Base-by-base conservation (phyloP, 176 grass and related monocot species). In the Triticum monococcum region DNA sequence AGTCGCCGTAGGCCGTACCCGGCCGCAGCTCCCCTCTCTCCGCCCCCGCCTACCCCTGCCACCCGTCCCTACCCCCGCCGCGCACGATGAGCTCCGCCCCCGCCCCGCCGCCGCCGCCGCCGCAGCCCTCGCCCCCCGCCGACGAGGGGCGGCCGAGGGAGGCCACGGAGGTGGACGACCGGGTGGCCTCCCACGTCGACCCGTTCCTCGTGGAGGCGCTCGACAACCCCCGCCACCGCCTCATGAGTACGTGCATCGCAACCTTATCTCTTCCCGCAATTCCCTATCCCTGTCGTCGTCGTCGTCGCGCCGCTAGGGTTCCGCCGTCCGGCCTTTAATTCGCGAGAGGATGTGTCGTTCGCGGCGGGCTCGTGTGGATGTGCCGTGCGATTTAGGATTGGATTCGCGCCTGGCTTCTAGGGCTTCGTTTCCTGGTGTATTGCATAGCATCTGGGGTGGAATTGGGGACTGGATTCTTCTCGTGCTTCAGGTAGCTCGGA, bases 181-280 rank as follows among this genome's bases (percentile, higher is more conserved):
- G 64, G 66, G 37, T 78, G 4, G 46, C 78, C 41, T 71, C 77
- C 33, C 82, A 78, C 31, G 93, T 95, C 75, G 93, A 95, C 65
- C 54, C 82, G 20, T 95, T 95, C 88, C 90, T 95, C 40, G 79
- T 92, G 26, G 88, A 92, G 75, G 90, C 90, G 65, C 90, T 95
- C 31, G 93, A 95, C 79, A 95, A 95, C 79, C 89, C 92, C 40
- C 93, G 93, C 79, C 93, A 95, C 33, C 93, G 93, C 59, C 88
- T 95, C 62, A 83, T 91, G 68, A 76, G 93, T 95, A 85, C 68
- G 86, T 84, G 37, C 41, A 45, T 1, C 12, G 2, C 46, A 72
- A n/a, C 70, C 72, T 88, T 60, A 28, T 67, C 64, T 70, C 26
- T 22, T 22, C 48, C 16, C 13, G 22, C 71, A 11, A 37, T 37